A percentile compares a stretch with the other conserved stretches of the same genome.
phyloP scores from a whole-genome alignment of 2,329 filamentous ascomycete species.

The Coniosporium tulheliwenetii region DNA sequence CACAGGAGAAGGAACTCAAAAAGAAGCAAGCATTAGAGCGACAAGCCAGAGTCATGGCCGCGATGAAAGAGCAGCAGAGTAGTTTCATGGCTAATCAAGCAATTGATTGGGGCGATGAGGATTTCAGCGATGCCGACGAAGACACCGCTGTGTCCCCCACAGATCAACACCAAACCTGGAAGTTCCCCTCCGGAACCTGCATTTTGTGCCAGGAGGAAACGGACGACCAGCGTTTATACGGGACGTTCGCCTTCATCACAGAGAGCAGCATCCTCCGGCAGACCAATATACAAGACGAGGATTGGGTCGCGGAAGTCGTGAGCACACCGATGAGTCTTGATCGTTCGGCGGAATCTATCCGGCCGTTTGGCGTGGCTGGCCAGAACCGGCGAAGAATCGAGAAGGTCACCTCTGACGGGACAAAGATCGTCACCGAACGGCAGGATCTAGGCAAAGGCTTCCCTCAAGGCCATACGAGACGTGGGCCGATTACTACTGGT shows the following conservation, averaged over 20 bases:
- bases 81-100: conserved; percentile 83
- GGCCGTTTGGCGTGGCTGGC: conserved; percentile 81
- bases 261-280: conserved; percentile 77
- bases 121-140: conserved; percentile 60
- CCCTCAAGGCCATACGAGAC: conserved; percentile 46
- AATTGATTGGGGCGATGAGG: conserved; percentile 77
- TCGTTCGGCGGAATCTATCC: conserved; percentile 62
- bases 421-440: conserved; percentile 55
- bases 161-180: conserved; percentile 62
- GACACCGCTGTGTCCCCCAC: conserved; percentile 40
- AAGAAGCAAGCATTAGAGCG: conserved; percentile 82
- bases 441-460: conserved; percentile 85
- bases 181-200: conserved; percentile 83
- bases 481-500: conserved; percentile 72
- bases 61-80: conserved; percentile 95
- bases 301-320: conserved; percentile 71
- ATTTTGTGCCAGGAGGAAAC: conserved; percentile 95
- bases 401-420: conserved; percentile 59
- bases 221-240: conserved; percentile 75
- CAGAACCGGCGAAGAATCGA: conserved; percentile 67
- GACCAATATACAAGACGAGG: conserved; percentile 66
- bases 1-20: conserved; percentile 60
- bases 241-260: conserved; percentile 80
- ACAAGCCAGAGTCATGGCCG: conserved; percentile 89
- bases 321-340: conserved; percentile 71